phyloP scores from a whole-genome alignment of 768 basidiomycete genomes.

The Lactarius sanguifluus region DNA sequence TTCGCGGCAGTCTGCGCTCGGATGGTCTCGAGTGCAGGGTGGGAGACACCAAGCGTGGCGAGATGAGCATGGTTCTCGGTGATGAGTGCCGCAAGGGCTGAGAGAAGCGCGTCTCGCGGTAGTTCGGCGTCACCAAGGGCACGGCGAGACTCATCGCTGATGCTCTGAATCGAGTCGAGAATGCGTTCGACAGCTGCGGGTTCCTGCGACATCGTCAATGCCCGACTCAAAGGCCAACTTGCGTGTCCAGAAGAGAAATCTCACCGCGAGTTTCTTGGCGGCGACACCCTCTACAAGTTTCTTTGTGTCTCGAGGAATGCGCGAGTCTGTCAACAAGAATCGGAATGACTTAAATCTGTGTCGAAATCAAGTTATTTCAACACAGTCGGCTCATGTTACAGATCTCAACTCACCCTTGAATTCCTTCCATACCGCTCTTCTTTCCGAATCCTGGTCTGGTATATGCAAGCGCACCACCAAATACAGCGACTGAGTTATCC shows the following conservation, averaged over 20 bases:
- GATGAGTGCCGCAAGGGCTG: conserved; percentile 76
- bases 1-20: conserved; percentile 60
- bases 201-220: conserved; percentile 47
- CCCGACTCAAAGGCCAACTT: conserved; percentile 2
- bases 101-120: conserved; percentile 61
- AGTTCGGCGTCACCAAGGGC: conserved; percentile 73
- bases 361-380: conserved; percentile 21
- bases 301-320: conserved; percentile 92
- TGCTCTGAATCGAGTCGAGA: conserved; percentile 76
- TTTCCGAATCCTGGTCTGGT: conserved; percentile 75
- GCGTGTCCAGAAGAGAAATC: conserved; percentile 28
- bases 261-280: conserved; percentile 60
- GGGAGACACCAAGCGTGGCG: conserved; percentile 84
- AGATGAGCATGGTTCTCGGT: conserved; percentile 88
- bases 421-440: conserved; percentile 79
- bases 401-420: conserved; percentile 63
- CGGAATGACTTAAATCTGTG: conserved; percentile 84
- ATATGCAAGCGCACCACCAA: conserved; percentile 91
- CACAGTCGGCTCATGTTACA: background rate
- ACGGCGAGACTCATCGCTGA: conserved; percentile 79
- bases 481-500: conserved; percentile 92
- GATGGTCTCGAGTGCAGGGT: conserved; percentile 82
- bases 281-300: conserved; percentile 89
- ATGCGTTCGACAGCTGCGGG: conserved; percentile 82
- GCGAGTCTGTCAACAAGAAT: conserved; percentile 91